phyloP scores from a whole-genome alignment of 768 basidiomycete genomes.

The Flagelloscypha sp. region DNA sequence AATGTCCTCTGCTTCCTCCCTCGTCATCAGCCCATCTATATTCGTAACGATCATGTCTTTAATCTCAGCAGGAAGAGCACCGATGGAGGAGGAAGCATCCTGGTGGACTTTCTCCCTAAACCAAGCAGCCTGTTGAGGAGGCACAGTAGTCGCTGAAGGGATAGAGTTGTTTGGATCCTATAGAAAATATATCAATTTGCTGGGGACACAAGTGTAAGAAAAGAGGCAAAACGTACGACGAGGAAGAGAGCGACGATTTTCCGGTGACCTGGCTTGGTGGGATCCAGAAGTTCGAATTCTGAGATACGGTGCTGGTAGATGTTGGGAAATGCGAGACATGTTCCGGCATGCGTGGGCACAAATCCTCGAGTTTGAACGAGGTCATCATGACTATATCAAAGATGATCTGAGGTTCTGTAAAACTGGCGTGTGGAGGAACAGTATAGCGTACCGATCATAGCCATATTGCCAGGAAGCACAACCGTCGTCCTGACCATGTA shows the following conservation, averaged over 20 bases:
- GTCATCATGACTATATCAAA: constrained; percentile 4
- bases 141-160: constrained; percentile 34
- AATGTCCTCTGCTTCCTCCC: constrained; percentile 28
- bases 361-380: constrained; percentile 23
- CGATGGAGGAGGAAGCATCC: constrained; percentile 16
- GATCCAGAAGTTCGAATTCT: constrained; percentile 31
- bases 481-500: constrained; percentile 14
- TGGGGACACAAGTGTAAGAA: constrained; percentile 17
- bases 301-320: constrained; percentile 43
- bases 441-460: constrained; percentile 3
- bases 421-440: too few species aligned
- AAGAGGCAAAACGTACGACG: too few species aligned
- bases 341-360: constrained; percentile 25
- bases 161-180: constrained; percentile 35
- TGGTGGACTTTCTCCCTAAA: constrained; percentile 28
- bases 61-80: constrained; percentile 35
- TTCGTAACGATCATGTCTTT: constrained; percentile 30
- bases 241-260: constrained; percentile 39
- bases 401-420: too few species aligned
- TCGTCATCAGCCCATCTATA: constrained; percentile 31
- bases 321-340: constrained; percentile 45
- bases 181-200: too few species aligned
- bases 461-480: constrained; percentile 9
- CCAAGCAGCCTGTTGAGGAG: constrained; percentile 46
- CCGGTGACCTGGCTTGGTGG: constrained; percentile 31